Percentiles rank a stretch among this genome's conserved stretches.
phyloP scores from a whole-genome alignment of 2,329 filamentous ascomycete genomes.

The Aspergillus niger region DNA sequence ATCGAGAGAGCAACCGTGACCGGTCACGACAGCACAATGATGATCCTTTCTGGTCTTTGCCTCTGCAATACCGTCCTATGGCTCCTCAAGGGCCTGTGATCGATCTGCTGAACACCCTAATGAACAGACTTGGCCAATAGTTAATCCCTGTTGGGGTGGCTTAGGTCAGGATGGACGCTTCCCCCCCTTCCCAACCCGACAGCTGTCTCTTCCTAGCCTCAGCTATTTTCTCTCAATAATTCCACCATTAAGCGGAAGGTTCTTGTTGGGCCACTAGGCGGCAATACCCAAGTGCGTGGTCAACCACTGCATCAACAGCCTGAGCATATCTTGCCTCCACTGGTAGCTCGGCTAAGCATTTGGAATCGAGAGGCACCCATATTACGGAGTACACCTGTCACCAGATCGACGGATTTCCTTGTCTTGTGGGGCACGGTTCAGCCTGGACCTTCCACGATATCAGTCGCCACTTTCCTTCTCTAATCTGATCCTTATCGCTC shows the following conservation, averaged over 20 bases:
- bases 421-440: conserved; percentile 3
- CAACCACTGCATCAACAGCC: background rate
- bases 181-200: background rate
- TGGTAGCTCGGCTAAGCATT: background rate
- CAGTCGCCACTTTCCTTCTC: background rate
- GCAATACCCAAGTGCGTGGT: background rate
- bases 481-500: background rate
- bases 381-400: conserved; percentile 5
- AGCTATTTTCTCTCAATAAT: background rate
- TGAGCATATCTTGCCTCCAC: background rate
- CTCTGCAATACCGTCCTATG: background rate
- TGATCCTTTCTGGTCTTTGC: background rate
- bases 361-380: background rate
- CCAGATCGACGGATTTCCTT: background rate
- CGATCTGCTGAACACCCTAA: background rate
- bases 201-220: background rate
- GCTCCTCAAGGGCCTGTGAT: background rate
- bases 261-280: background rate
- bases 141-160: background rate
- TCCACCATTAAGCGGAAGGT: background rate
- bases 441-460: conserved; percentile 5
- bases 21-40: background rate
- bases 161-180: conserved; percentile 1
- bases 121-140: background rate
- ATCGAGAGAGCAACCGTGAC: background rate